Evolutionary conservation across 768 basidiomycete species (phyloP), one percentile per base, ranked within the genome.

Genomic region (Pisolithus orientalis): DNA sequence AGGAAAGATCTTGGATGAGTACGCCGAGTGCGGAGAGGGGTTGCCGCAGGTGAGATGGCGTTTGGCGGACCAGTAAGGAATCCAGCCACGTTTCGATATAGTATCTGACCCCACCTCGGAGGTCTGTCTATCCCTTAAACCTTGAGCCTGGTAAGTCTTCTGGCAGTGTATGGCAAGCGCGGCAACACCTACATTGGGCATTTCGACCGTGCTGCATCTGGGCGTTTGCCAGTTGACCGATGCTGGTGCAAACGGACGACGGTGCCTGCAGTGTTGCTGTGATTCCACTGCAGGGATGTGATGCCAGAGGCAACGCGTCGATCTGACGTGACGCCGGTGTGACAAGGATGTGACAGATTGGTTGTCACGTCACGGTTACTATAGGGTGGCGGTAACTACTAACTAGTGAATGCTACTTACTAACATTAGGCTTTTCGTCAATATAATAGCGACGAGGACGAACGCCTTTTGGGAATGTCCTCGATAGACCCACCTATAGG

Each of bases 21-120:
- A 83, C 13, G 83, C 70, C 6, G 83, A 85, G 39, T 78, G 78
- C 2, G 85, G 87, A 5, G 84, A 78, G 3, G 90, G 87, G 64
- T 93, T 94, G 11, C 91, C 91, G 64, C 87, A 91, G 11, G 90
- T 92, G 34, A 91, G 78, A 72, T 97, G 94, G 40, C 94, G 82
- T 66, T 94, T 94, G 5, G 85, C 85, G 39, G 87, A 86, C 87
- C 87, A 90, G 68, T 88, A 87, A 0, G 88, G 87, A 17, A 88
- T 63, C 62, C 72, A 73, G 8, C 76, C 79, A 32, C 74, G 71
- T 56, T 82, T 81, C 0, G 80, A 81, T 52, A 79, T 73, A 34
- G 77, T 77, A 60, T 80, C 79, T n/a, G 79, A 76, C 57, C 59
- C 72, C 69, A 75, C 54, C 44, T 70, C 65, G 39, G 63, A 69